These are phyloP conservation scores for Lupinus albus DNA, from an alignment of 306 rosid species.

Conservation along the genomic window DNA sequence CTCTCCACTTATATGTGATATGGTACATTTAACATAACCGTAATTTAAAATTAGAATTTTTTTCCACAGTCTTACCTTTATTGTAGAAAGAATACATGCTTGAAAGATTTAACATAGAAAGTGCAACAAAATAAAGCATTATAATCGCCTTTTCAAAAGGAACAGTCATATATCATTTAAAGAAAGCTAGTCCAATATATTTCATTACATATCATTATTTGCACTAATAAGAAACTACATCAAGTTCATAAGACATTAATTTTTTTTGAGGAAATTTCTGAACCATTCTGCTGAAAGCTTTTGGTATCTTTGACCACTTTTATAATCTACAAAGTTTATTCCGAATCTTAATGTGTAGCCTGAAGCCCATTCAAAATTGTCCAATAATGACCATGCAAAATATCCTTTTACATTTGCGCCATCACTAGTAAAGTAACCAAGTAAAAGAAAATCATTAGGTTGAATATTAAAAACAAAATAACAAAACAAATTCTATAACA, in stretches of 20 bases:
- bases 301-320: conserved; percentile 47
- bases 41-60: too few relatives aligned
- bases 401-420: conserved; percentile 62
- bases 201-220: conserved; percentile 9
- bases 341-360: conserved; percentile 59
- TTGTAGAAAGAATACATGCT: too few relatives aligned
- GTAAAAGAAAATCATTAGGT: not conserved
- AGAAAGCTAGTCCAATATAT: not conserved
- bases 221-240: not conserved
- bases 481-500: not conserved
- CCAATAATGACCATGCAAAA: conserved; percentile 70
- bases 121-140: not conserved
- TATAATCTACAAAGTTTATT: conserved; percentile 55
- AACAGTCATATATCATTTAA: not conserved
- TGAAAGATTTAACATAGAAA: not conserved
- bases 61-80: too few relatives aligned
- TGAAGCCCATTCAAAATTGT: conserved; percentile 58
- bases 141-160: not conserved
- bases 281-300: conserved; percentile 61
- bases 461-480: not conserved
- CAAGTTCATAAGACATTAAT: not conserved
- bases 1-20: too few relatives aligned
- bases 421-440: conserved; percentile 21
- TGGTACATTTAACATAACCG: too few relatives aligned
- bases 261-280: conserved; percentile 45